Base-by-base conservation (phyloP, 768 basidiomycete species). In the Chalciporus piperatus region DNA sequence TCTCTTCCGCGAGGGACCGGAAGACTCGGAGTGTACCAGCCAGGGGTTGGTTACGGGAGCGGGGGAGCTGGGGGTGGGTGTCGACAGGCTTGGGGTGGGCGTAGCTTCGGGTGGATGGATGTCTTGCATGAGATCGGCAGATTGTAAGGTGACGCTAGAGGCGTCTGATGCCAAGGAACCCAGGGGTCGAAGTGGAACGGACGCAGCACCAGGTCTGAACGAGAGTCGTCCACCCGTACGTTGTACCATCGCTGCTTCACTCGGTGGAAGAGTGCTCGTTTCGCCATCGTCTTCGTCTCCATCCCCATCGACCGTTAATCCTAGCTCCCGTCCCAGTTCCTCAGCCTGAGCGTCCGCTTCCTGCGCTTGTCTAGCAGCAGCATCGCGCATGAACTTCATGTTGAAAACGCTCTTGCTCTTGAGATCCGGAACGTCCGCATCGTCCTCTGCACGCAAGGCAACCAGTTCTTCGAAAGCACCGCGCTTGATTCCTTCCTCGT, bases 321-420 rank as follows among this genome's bases (percentile, higher is more conserved):
- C 82, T 62, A 97, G 73, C 60, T 92, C 89, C 55, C 74, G 74
- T 55, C 83, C 71, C 52, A 96, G 83, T 59, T 89, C 87, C 50
- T 89, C 88, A 5, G 79, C 83, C 56, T 83, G 78, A 50, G 76
- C 76, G 51, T 85, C 75, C 1, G 80, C 82, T 47, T 76, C 75
- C 9, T 22, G 62, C 67, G 73, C 59, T 79, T 85, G 79, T 56
- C 91, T 76, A 5, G 81, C 81, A 74, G 88, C 84, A 0, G 92
- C 95, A 41, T 94, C 87, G 68, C 89, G 87, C 96, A 99, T 99
- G 71, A 98, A 99, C 72, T 97, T 98, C 97, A 98, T 98, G 56
- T 83, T 79, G 66, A 97, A 89, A 10, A 98, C 78, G 54, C 89
- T 82, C 70, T 87, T 89, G 44, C 75, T 80, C 62, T 72, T 70